Evolutionary conservation across 768 basidiomycete species (phyloP).

Genomic region (Termitomyces sp.): DNA sequence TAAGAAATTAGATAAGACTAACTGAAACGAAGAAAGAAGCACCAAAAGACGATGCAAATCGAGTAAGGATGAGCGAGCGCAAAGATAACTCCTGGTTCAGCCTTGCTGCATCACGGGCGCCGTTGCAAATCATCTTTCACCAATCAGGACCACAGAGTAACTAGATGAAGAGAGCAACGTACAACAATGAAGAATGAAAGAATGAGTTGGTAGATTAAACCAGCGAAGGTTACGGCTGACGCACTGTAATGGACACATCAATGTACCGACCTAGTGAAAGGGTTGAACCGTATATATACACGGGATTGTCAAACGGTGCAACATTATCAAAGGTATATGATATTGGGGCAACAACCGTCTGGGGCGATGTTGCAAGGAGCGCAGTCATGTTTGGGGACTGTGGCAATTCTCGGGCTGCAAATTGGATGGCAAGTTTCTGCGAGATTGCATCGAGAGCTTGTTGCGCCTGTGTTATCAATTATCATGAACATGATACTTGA

Average conservation of each 20-base stretch:
- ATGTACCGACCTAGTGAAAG: too few species aligned
- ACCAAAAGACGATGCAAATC: not conserved
- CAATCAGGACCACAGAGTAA: not conserved
- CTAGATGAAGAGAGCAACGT: slow-evolving; percentile 11
- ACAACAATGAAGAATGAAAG: slow-evolving; percentile 28
- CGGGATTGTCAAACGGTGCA: slow-evolving; percentile 51
- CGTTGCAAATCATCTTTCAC: slow-evolving; percentile 22
- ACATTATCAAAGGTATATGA: slow-evolving; percentile 43
- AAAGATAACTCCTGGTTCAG: slow-evolving; percentile 21
- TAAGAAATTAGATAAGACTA: too few species aligned
- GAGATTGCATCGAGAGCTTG: slow-evolving; percentile 29
- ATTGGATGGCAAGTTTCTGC: slow-evolving; percentile 25
- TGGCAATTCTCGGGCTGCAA: slow-evolving; percentile 16
- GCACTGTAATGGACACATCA: slow-evolving; percentile 27
- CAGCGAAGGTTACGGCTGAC: slow-evolving; percentile 36
- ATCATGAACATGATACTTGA: not conserved
- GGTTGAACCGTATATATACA: slow-evolving; percentile 34
- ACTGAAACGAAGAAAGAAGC: slow-evolving; percentile 25
- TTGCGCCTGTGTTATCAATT: slow-evolving; percentile 21
- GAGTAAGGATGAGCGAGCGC: slow-evolving; percentile 23
- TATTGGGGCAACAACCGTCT: slow-evolving; percentile 42
- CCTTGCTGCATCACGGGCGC: slow-evolving; percentile 26
- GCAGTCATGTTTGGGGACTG: slow-evolving; percentile 19
- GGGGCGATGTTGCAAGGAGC: slow-evolving; percentile 42
- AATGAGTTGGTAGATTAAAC: slow-evolving; percentile 27